Conservation (phyloP, 352 stramenopile genomes). For the Phytophthora fragariae region DNA sequence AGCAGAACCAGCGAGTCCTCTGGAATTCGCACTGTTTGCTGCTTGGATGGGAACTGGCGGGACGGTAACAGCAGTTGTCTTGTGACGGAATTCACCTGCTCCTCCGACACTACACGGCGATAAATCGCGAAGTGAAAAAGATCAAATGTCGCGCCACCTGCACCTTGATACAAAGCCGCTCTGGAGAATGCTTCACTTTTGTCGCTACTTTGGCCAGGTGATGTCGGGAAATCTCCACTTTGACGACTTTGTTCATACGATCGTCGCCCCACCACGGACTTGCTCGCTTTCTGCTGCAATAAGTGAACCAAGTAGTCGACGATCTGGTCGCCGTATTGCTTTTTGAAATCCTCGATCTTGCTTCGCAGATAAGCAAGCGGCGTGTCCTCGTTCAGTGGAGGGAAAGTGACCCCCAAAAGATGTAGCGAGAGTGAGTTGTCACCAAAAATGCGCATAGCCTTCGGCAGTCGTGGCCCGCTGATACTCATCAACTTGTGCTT, state of each 20-base stretch:
- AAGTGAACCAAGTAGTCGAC: conserved; percentile 69
- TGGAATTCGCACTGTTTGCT: conserved; percentile 43
- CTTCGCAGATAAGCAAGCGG: conserved; percentile 64
- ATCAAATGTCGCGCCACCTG: conserved; percentile 61
- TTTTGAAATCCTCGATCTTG: conserved; percentile 63
- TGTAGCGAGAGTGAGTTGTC: conserved; percentile 58
- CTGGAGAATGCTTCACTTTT: conserved; percentile 32
- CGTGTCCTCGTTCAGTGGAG: conserved; percentile 71
- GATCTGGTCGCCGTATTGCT: conserved; percentile 57
- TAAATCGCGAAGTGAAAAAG: conserved; percentile 83
- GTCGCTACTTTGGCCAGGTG: conserved; percentile 8
- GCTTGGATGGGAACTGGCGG: conserved; percentile 46
- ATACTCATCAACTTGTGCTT: conserved; percentile 69
- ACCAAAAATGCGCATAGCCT: conserved; percentile 64
- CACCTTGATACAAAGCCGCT: conserved; percentile 48
- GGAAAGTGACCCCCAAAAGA: conserved; percentile 62
- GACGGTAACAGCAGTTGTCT: conserved; percentile 50
- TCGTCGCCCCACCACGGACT: conserved; percentile 24
- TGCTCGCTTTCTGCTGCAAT: conserved; percentile 34
- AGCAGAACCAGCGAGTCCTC: conserved; percentile 60
- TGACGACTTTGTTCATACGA: conserved; percentile 4
- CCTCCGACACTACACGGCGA: conserved; percentile 39
- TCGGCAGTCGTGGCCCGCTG: conserved; percentile 58
- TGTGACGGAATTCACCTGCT: conserved; percentile 31
- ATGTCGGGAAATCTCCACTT: neutral